Conservation (phyloP, 2,329 filamentous ascomycete genomes). For the Hypoxylon sp. region DNA sequence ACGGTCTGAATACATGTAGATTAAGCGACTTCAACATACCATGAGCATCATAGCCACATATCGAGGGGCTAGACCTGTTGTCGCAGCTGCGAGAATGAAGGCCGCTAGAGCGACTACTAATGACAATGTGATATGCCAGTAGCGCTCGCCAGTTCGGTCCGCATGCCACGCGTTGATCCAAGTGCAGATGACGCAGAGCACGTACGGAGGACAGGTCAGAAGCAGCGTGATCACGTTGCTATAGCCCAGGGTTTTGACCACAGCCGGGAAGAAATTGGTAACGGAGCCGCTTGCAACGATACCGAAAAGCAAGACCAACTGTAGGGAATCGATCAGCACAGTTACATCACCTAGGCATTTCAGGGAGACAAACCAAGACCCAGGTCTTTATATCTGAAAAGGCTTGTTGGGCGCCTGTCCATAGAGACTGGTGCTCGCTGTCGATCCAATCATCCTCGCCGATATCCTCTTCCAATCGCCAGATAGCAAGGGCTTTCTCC, state of each 20-base stretch:
- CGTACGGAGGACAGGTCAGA: conserved; percentile 76
- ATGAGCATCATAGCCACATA: conserved; percentile 83
- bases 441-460: conserved; percentile 75
- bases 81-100: conserved; percentile 78
- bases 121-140: conserved; percentile 75
- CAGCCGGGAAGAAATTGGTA: conserved; percentile 79
- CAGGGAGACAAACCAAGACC: conserved; percentile 62
- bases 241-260: conserved; percentile 78
- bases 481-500: conserved; percentile 70
- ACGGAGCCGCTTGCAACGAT: conserved; percentile 71
- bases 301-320: conserved; percentile 70
- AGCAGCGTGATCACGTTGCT: conserved; percentile 71
- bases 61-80: conserved; percentile 70
- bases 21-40: conserved; percentile 58
- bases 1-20: not conserved
- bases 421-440: conserved; percentile 68
- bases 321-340: conserved; percentile 21
- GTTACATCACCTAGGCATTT: not conserved
- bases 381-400: conserved; percentile 73
- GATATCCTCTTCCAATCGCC: conserved; percentile 75
- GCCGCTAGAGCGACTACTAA: conserved; percentile 72
- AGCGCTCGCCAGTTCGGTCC: conserved; percentile 79
- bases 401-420: conserved; percentile 68
- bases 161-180: conserved; percentile 78
- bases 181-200: conserved; percentile 72